Evolutionary conservation across 1,284 basidiomycete species (phyloP).

Genomic region (Leucoagaricus sp.): DNA sequence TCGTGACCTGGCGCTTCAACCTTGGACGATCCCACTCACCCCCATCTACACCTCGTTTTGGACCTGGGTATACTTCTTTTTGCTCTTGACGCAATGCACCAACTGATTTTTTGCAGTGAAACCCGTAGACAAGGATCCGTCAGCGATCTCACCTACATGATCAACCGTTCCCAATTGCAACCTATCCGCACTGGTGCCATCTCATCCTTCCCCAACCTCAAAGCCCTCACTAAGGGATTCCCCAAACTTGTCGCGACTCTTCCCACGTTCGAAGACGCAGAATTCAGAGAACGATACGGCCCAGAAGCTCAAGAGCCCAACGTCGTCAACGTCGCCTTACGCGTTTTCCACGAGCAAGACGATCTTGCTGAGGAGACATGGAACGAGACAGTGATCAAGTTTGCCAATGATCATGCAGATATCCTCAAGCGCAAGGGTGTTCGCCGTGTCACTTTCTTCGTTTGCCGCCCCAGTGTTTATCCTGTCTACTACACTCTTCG

Average conservation of each 20-base stretch:
- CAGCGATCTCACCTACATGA: conserved; percentile 91
- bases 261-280: conserved; percentile 69
- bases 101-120: conserved; percentile 24
- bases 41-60: conserved; percentile 80
- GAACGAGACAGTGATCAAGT: conserved; percentile 72
- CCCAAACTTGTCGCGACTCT: conserved; percentile 68
- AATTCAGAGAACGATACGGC: conserved; percentile 78
- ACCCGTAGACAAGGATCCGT: conserved; percentile 79
- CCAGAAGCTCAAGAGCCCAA: conserved; percentile 77
- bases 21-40: conserved; percentile 84
- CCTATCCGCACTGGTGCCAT: conserved; percentile 89
- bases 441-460: conserved; percentile 89
- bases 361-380: conserved; percentile 81
- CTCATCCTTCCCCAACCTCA: conserved; percentile 83
- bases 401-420: conserved; percentile 73
- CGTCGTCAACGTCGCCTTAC: conserved; percentile 92
- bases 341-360: conserved; percentile 77
- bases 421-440: conserved; percentile 79
- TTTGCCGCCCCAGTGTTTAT: conserved; percentile 91
- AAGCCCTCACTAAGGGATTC: conserved; percentile 75
- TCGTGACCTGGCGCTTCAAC: conserved; percentile 93
- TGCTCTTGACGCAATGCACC: neutral
- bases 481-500: conserved; percentile 96
- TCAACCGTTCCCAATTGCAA: conserved; percentile 80
- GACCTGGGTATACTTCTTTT: conserved; percentile 51